Percentiles rank a stretch among this genome's conserved stretches.
Conservation (phyloP, 1,139 yeast species). For the Zygosaccharomyces pseudobailii region DNA sequence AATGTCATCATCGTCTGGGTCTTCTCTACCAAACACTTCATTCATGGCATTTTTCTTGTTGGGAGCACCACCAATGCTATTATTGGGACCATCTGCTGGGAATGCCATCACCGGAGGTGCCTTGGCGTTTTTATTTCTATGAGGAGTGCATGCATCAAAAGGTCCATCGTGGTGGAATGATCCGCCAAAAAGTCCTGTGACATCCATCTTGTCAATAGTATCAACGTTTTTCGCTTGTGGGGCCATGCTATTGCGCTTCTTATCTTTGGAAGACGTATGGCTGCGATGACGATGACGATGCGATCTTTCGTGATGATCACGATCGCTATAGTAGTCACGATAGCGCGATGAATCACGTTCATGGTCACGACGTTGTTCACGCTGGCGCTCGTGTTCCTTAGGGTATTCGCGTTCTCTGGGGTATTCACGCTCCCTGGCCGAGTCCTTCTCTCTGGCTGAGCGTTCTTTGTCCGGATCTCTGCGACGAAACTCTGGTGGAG, state of each 20-base stretch:
- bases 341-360: conserved; percentile 7
- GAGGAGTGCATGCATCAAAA: conserved; percentile 96
- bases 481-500: conserved; percentile 3
- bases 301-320: conserved; percentile 1
- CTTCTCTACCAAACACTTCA: conserved; percentile 29
- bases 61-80: conserved; percentile 63
- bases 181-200: conserved; percentile 91
- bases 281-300: conserved; percentile 8
- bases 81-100: conserved; percentile 93
- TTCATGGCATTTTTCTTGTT: conserved; percentile 31
- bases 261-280: conserved; percentile 36
- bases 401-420: conserved; percentile 4
- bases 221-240: conserved; percentile 50
- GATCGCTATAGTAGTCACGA: not conserved
- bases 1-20: conserved; percentile 13
- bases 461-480: conserved; percentile 1
- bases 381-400: not conserved
- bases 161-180: conserved; percentile 99
- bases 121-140: conserved; percentile 75
- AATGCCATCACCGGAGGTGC: conserved; percentile 93
- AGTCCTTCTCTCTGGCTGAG: not conserved
- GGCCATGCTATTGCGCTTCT: conserved; percentile 47
- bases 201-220: conserved; percentile 91
- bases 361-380: conserved; percentile 11
- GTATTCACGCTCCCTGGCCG: not conserved